Evolutionary conservation across 1,139 yeast species (phyloP), one percentile per base, ranked within the genome.

Genomic region (Candida gigantensis): DNA sequence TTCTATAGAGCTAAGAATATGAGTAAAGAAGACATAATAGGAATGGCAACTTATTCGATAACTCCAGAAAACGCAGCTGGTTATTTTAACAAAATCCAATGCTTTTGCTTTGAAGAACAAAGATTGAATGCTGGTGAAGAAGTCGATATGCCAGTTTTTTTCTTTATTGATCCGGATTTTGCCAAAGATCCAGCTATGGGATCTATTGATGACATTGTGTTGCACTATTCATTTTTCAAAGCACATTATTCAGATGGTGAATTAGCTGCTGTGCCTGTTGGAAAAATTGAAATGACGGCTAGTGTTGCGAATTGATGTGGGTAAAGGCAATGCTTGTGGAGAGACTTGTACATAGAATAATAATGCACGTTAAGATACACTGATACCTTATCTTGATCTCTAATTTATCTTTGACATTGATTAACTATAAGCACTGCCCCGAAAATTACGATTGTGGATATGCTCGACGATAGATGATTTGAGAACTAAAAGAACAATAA

Each of bases 101-200:
- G 99, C 61, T 92, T 92, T 65, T 92, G 99, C 58, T 92, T 94
- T 57, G 99, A 92, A 64, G 98, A 92, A 58, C 99, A 92, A 62
- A 76, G 88, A 58, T 70, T 92, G 47, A 76, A 83, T 40, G 96
- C 97, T 1, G 97, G 97, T 5, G 99, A 94, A 65, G 97, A 92
- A 58, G 96, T 94, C 11, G 99, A 94, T 56, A 92, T 94, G 98
- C 99, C 99, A 0, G 90, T 92, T 12, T 94, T 94, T 66, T 94
- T 94, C 75, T 94, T 94, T 61, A 86, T 94, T 39, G 99, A 94
- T 57, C 99, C 99, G 0, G 98, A 94, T 49, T 92, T 87, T 62
- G 95, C 95, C 31, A 83, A 84, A 45, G 99, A 94, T 57, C 97
- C 98, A 6, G 74, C 81, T 29, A 87, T 92, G 94, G 78, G 94